phyloP scores from a whole-genome alignment of 2,329 filamentous ascomycete genomes.

The Dendrostoma leiphaemia region DNA sequence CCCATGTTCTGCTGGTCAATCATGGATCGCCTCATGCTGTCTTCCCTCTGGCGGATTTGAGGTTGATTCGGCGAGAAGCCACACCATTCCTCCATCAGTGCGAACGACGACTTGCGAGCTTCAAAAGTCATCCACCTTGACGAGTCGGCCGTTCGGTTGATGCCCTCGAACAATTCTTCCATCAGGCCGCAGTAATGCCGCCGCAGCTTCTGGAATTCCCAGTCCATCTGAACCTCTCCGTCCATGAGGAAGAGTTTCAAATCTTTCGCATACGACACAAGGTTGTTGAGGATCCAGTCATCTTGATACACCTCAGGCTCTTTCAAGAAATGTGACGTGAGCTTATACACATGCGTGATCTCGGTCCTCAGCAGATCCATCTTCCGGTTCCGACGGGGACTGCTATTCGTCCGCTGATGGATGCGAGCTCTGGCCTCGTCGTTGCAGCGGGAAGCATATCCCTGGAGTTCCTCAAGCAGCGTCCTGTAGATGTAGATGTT shows the following conservation, averaged over 20 bases:
- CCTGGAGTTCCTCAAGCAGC: constrained; percentile 84
- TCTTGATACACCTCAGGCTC: constrained; percentile 76
- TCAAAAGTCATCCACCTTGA: constrained; percentile 98
- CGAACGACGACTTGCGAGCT: constrained; percentile 89
- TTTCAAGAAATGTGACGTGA: constrained; percentile 86
- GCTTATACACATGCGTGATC: constrained; percentile 92
- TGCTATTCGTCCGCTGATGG: constrained; percentile 83
- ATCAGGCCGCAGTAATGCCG: constrained; percentile 93
- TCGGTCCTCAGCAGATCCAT: constrained; percentile 89
- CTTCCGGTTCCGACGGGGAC: constrained; percentile 74
- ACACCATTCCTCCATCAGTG: constrained; percentile 99
- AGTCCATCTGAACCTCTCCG: constrained; percentile 89
- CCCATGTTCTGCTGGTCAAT: constrained; percentile 75
- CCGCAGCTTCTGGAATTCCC: constrained; percentile 87
- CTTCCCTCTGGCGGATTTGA: constrained; percentile 78
- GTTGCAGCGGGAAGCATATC: constrained; percentile 80
- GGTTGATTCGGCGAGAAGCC: constrained; percentile 90
- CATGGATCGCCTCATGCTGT: constrained; percentile 81
- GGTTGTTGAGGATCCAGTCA: constrained; percentile 85
- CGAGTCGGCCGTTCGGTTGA: constrained; percentile 80
- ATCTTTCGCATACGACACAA: constrained; percentile 87
- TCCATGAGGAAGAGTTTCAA: constrained; percentile 94
- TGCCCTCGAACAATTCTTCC: constrained; percentile 88
- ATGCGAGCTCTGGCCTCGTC: constrained; percentile 84
- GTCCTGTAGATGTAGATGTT: constrained; percentile 92